Conservation (phyloP, 2,329 filamentous ascomycete genomes). For the Diplodia corticola region DNA sequence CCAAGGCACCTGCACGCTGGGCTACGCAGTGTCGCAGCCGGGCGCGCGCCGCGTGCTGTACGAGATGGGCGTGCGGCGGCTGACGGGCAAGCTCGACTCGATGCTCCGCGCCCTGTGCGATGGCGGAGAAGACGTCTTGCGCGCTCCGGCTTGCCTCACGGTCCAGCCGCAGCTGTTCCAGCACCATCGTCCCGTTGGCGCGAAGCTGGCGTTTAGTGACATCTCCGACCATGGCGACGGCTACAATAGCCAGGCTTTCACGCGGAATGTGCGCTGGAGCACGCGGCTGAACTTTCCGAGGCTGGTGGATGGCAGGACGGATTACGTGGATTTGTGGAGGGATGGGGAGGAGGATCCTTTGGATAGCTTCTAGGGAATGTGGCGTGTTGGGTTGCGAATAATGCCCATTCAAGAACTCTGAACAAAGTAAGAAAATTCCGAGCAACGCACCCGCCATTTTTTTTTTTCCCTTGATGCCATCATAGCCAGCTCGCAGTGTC, state of each 20-base stretch:
- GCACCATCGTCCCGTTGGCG: constrained; percentile 27
- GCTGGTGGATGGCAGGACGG: constrained; percentile 27
- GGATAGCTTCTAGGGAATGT: background rate
- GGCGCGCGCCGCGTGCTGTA: constrained; percentile 33
- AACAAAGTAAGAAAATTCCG: too few relatives aligned
- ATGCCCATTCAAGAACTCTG: too few relatives aligned
- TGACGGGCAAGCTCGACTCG: constrained; percentile 35
- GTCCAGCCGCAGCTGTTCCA: constrained; percentile 33
- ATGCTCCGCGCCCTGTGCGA: constrained; percentile 36
- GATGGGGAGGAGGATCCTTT: constrained; percentile 1
- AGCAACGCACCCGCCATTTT: too few relatives aligned
- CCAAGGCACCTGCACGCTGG: constrained; percentile 23
- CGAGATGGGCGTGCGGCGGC: constrained; percentile 30
- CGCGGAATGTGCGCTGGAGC: constrained; percentile 30
- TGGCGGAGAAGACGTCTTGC: constrained; percentile 25
- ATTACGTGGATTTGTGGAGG: constrained; percentile 16
- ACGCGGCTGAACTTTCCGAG: constrained; percentile 30
- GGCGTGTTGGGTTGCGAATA: too few relatives aligned
- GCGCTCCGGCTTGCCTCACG: constrained; percentile 29
- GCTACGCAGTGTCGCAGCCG: constrained; percentile 26
- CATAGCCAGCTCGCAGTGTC: too few relatives aligned
- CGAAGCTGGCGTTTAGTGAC: constrained; percentile 27
- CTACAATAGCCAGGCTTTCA: constrained; percentile 25
- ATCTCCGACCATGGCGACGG: constrained; percentile 29
- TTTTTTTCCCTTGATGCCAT: too few relatives aligned